These are phyloP conservation scores for Potentilla sterilis DNA, from an alignment of 306 rosid species.

Conservation along the genomic window DNA sequence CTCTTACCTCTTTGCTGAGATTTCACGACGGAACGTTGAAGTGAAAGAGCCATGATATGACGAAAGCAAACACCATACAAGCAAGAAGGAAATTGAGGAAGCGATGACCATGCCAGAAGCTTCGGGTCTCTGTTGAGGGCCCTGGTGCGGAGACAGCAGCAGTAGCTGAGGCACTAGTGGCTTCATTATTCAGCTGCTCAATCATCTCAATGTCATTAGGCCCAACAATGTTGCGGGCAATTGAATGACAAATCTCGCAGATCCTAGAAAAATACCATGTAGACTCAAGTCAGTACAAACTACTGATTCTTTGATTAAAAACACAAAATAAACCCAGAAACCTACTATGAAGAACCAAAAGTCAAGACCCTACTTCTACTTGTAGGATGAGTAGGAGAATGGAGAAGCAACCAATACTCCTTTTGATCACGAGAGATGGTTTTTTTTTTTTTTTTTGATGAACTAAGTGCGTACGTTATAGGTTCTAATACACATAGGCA, in stretches of 20 bases:
- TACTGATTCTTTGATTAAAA: background rate
- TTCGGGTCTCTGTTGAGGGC: slow-evolving; percentile 52
- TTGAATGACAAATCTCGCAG: slow-evolving; percentile 85
- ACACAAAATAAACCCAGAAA: background rate
- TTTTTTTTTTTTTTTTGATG: background rate
- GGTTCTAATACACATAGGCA: background rate
- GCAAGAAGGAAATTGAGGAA: slow-evolving; percentile 90
- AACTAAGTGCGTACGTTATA: background rate
- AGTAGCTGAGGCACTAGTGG: slow-evolving; percentile 37
- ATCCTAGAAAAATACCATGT: slow-evolving; percentile 47
- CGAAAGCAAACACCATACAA: slow-evolving; percentile 92
- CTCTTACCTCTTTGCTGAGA: slow-evolving; percentile 9
- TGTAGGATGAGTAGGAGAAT: background rate
- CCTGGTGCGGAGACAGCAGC: slow-evolving; percentile 41
- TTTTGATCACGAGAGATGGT: background rate
- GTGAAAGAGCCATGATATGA: slow-evolving; percentile 94
- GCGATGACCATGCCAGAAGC: slow-evolving; percentile 95
- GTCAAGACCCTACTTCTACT: background rate
- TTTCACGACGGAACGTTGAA: slow-evolving; percentile 60
- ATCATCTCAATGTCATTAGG: slow-evolving; percentile 52
- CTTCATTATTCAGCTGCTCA: slow-evolving; percentile 49
- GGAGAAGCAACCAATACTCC: background rate
- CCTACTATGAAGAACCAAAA: background rate
- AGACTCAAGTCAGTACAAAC: slow-evolving; percentile 9
- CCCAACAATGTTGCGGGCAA: slow-evolving; percentile 69